These are phyloP conservation scores for Colletotrichum sojae DNA, from an alignment of 2,329 filamentous ascomycete genomes.

Conservation along the genomic window DNA sequence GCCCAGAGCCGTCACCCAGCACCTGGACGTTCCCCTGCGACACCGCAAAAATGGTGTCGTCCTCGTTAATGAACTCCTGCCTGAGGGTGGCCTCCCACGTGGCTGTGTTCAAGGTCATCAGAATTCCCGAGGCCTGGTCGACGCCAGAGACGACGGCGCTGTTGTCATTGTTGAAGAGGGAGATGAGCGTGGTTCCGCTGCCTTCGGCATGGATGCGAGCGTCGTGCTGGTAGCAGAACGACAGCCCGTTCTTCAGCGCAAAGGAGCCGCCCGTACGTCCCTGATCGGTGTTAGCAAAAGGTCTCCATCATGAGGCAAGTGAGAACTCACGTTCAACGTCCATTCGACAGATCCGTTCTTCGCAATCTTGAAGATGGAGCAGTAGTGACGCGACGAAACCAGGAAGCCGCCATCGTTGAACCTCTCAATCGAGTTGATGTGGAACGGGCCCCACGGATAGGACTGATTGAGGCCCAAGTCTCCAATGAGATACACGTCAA, in stretches of 20 bases:
- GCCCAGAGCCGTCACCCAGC: slow-evolving; percentile 60
- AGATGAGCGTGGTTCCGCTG: slow-evolving; percentile 45
- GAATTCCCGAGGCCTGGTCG: slow-evolving; percentile 44
- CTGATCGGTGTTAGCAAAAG: background rate
- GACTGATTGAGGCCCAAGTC: slow-evolving; percentile 45
- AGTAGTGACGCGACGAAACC: slow-evolving; percentile 66
- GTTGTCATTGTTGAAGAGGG: slow-evolving; percentile 55
- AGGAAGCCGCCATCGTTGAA: slow-evolving; percentile 65
- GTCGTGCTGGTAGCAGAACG: slow-evolving; percentile 53
- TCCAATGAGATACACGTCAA: slow-evolving; percentile 41
- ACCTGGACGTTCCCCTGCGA: slow-evolving; percentile 67
- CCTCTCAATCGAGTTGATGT: slow-evolving; percentile 70
- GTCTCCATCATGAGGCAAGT: background rate
- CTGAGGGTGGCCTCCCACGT: slow-evolving; percentile 48
- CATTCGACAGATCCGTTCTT: slow-evolving; percentile 46
- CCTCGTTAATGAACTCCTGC: slow-evolving; percentile 40
- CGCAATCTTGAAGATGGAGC: slow-evolving; percentile 60
- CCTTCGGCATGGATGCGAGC: slow-evolving; percentile 47
- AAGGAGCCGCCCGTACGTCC: slow-evolving; percentile 37
- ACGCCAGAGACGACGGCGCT: slow-evolving; percentile 41
- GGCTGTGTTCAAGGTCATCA: slow-evolving; percentile 45
- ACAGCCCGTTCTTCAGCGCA: slow-evolving; percentile 45
- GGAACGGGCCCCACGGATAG: slow-evolving; percentile 67
- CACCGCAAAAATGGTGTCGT: slow-evolving; percentile 56
- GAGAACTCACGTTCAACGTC: slow-evolving; percentile 25